Conservation (phyloP, 306 rosid genomes). For the Prunus mume region DNA sequence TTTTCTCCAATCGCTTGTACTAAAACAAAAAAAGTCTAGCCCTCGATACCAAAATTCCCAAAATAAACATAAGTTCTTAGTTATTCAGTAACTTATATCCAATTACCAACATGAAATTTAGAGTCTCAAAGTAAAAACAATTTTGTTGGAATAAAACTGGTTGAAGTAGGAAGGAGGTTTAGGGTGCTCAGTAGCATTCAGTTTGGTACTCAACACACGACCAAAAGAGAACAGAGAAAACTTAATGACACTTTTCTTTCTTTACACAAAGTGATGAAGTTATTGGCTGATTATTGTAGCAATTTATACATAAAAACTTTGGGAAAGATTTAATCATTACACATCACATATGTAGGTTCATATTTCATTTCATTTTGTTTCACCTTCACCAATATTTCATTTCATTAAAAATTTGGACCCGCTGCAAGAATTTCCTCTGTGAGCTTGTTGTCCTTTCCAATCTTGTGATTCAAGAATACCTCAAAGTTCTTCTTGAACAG, state of each 20-base stretch:
- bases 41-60: no score
- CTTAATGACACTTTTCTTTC: neutral
- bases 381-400: neutral
- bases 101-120: no score
- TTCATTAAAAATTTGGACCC: constrained; percentile 60
- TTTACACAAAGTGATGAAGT: neutral
- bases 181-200: no score
- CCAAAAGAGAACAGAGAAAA: neutral
- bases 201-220: no score
- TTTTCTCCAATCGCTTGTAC: no score
- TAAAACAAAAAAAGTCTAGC: no score
- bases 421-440: constrained; percentile 78
- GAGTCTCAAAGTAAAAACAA: no score
- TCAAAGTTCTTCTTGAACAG: constrained; percentile 74
- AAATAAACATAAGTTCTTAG: no score
- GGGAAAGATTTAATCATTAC: neutral
- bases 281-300: neutral
- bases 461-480: constrained; percentile 53
- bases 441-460: constrained; percentile 53
- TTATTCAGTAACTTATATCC: no score
- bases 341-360: neutral
- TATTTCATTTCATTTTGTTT: neutral
- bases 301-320: neutral
- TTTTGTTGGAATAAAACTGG: no score
- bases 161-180: no score